A percentile compares a stretch with the other conserved stretches of the same genome.
These are phyloP conservation scores for Penicillium herquei DNA, from an alignment of 495 filamentous ascomycete genomes.

Conservation along the genomic window DNA sequence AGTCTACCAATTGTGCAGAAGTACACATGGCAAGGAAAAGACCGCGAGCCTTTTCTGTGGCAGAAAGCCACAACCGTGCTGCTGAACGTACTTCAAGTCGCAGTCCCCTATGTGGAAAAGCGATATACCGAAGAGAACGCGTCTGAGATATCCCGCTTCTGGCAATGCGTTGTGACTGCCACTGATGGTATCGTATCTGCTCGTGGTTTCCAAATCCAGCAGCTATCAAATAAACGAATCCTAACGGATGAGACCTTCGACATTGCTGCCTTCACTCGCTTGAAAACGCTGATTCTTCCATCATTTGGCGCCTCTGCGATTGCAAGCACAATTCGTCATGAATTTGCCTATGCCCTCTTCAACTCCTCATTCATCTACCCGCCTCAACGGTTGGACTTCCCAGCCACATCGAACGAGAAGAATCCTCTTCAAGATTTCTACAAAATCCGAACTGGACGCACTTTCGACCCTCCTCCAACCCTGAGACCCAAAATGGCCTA, in stretches of 20 bases:
- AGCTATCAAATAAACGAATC: slow-evolving; percentile 28
- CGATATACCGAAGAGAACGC: slow-evolving; percentile 36
- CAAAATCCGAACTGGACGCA: slow-evolving; percentile 64
- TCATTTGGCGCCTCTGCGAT: slow-evolving; percentile 64
- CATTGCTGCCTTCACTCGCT: slow-evolving; percentile 64
- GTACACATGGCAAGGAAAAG: slow-evolving; percentile 65
- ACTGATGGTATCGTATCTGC: slow-evolving; percentile 44
- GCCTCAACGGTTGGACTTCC: slow-evolving; percentile 62
- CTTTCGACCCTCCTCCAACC: slow-evolving; percentile 62
- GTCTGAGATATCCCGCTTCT: slow-evolving; percentile 37
- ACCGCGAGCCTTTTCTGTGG: slow-evolving; percentile 67
- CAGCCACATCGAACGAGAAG: slow-evolving; percentile 43
- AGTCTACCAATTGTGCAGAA: slow-evolving; percentile 68
- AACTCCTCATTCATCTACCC: slow-evolving; percentile 76
- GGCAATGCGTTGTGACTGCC: slow-evolving; percentile 40
- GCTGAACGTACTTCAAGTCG: slow-evolving; percentile 64
- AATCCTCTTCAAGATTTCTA: slow-evolving; percentile 62
- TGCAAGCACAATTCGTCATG: slow-evolving; percentile 62
- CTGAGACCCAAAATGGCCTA: slow-evolving; percentile 72
- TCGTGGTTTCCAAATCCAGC: slow-evolving; percentile 28
- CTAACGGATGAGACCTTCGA: slow-evolving; percentile 68
- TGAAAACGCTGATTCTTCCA: slow-evolving; percentile 72
- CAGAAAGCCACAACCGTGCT: slow-evolving; percentile 68
- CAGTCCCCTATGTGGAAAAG: slow-evolving; percentile 59
- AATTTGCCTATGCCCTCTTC: slow-evolving; percentile 77